Conservation (phyloP, 1,284 basidiomycete species). For the Cutaneotrichosporon spelunceum region DNA sequence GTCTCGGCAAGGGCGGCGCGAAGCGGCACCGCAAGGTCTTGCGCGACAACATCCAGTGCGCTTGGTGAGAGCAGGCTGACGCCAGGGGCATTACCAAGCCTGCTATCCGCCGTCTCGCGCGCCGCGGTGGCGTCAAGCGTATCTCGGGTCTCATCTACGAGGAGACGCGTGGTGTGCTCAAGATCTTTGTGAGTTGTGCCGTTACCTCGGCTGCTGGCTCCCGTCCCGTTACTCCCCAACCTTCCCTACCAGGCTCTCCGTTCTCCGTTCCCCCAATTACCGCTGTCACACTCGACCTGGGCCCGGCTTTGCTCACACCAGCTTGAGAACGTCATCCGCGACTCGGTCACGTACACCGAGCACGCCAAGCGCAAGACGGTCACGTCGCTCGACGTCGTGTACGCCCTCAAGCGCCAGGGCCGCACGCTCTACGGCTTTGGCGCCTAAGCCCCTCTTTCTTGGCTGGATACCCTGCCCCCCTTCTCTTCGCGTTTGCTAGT, state of each 20-base stretch:
- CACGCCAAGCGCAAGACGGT: slow-evolving; percentile 91
- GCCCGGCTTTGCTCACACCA: too few relatives aligned
- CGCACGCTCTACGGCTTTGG: slow-evolving; percentile 84
- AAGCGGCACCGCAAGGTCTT: slow-evolving; percentile 82
- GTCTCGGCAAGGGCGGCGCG: slow-evolving; percentile 79
- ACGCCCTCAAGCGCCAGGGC: slow-evolving; percentile 86
- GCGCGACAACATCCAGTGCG: slow-evolving; percentile 76
- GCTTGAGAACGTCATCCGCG: slow-evolving; percentile 68
- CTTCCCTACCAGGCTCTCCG: neutral
- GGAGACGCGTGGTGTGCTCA: slow-evolving; percentile 82
- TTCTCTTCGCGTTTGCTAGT: neutral
- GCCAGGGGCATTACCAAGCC: slow-evolving; percentile 72
- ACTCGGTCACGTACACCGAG: slow-evolving; percentile 85
- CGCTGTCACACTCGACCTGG: too few relatives aligned
- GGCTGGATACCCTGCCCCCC: neutral
- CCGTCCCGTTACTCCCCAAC: neutral
- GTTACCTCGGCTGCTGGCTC: neutral
- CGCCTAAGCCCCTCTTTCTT: slow-evolving; percentile 53
- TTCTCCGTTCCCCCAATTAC: neutral
- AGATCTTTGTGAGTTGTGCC: slow-evolving; percentile 59
- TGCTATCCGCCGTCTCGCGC: slow-evolving; percentile 87
- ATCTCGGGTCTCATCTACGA: slow-evolving; percentile 89
- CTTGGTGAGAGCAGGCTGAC: slow-evolving; percentile 2
- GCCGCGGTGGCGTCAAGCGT: slow-evolving; percentile 93
- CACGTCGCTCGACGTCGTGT: slow-evolving; percentile 74